Evolutionary conservation across 495 filamentous ascomycete genomes (phyloP).

Genomic region (Articulospora tetracladia): DNA sequence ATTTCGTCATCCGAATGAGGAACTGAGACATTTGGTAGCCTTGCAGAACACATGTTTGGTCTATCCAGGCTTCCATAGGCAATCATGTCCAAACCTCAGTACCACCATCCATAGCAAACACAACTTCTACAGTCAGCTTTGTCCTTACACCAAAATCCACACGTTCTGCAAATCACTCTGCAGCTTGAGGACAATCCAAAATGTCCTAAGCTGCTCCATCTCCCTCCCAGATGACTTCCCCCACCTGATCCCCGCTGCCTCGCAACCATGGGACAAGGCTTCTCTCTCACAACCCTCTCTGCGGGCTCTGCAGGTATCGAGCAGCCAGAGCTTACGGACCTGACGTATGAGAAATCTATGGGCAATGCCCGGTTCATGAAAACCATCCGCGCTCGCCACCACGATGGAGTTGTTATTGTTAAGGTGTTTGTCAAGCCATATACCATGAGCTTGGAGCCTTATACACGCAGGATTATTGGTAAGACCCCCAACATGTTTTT

Average conservation of each 20-base stretch:
- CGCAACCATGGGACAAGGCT: constrained; percentile 87
- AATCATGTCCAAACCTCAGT: too few species aligned
- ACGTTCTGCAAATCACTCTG: background rate
- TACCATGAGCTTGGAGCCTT: constrained; percentile 68
- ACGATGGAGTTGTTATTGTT: constrained; percentile 84
- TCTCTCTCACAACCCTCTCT: constrained; percentile 85
- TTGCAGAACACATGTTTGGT: too few species aligned
- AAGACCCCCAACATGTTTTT: too few species aligned
- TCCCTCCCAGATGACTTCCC: constrained; percentile 17
- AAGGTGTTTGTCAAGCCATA: constrained; percentile 94
- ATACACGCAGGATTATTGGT: constrained; percentile 73
- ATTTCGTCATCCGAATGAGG: too few species aligned
- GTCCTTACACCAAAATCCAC: background rate
- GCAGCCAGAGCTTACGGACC: constrained; percentile 82
- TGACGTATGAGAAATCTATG: constrained; percentile 88
- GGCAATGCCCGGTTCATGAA: constrained; percentile 97
- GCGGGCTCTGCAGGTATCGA: constrained; percentile 91
- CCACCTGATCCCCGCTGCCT: constrained; percentile 16
- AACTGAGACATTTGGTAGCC: background rate
- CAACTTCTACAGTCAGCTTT: background rate
- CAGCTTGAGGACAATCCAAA: constrained; percentile 17
- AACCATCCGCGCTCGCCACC: constrained; percentile 83
- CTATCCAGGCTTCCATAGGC: too few species aligned
- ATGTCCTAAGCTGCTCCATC: constrained; percentile 14
- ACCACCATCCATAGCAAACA: background rate